Percentiles rank a stretch among this genome's conserved stretches.
phyloP scores from a whole-genome alignment of 2,329 filamentous ascomycete species.

The Atkinsonella hypoxylon region DNA sequence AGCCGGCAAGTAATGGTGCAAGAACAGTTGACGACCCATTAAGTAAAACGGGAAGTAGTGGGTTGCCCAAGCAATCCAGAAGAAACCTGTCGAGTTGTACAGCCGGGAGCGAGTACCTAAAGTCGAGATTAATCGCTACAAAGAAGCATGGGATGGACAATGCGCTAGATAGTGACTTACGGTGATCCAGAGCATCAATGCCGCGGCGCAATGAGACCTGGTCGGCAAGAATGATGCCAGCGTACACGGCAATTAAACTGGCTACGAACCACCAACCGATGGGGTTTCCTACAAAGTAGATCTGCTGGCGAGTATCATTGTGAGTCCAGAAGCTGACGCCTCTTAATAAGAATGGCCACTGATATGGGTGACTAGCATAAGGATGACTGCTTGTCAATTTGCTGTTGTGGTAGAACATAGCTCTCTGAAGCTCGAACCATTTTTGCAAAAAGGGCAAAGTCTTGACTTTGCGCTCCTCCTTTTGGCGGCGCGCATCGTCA shows the following conservation, averaged over 20 bases:
- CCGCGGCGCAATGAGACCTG: conserved; percentile 88
- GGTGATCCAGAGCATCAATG: conserved; percentile 82
- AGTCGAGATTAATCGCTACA: conserved; percentile 17
- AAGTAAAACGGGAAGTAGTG: conserved; percentile 97
- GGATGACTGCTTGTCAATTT: conserved; percentile 94
- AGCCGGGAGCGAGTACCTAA: conserved; percentile 79
- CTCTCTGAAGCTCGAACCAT: conserved; percentile 90
- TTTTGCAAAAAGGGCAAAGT: conserved; percentile 79
- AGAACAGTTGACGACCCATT: conserved; percentile 95
- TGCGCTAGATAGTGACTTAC: conserved; percentile 45
- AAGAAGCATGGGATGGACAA: too few relatives aligned
- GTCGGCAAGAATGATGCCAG: conserved; percentile 81
- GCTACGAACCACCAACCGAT: conserved; percentile 95
- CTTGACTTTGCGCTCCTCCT: conserved; percentile 70
- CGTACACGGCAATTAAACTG: conserved; percentile 84
- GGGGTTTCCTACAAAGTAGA: conserved; percentile 97
- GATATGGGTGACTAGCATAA: conserved; percentile 86
- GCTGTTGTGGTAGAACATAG: conserved; percentile 99
- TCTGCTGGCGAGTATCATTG: conserved; percentile 86
- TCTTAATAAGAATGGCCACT: conserved; percentile 94
- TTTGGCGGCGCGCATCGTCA: conserved; percentile 62
- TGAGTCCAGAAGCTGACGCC: conserved; percentile 99
- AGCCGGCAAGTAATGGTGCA: conserved; percentile 94
- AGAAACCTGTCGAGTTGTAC: conserved; percentile 98
- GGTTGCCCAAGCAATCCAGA: conserved; percentile 95